Percentiles rank a stretch among this genome's conserved stretches.
phyloP scores from a whole-genome alignment of 2,329 filamentous ascomycete genomes.

The Pseudogymnoascus sp. region DNA sequence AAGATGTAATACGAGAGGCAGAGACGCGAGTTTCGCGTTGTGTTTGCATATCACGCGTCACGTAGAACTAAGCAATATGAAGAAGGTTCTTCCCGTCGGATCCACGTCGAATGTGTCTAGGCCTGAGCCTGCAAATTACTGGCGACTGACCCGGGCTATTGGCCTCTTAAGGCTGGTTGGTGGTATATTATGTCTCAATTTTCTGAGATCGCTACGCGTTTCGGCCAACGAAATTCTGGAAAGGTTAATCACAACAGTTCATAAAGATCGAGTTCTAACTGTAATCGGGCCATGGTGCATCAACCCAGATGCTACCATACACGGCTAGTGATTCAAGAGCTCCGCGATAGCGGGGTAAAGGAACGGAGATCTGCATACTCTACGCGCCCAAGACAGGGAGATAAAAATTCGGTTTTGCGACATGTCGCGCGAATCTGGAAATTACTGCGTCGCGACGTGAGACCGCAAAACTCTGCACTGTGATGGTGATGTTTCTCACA shows the following conservation, averaged over 20 bases:
- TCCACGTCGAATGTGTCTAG: not conserved
- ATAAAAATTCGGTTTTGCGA: not conserved
- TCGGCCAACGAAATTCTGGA: not conserved
- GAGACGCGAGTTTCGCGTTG: not conserved
- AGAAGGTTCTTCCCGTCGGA: not conserved
- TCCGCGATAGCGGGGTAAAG: not conserved
- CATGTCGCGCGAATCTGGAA: not conserved
- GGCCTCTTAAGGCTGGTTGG: not conserved
- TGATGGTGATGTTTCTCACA: conserved; percentile 1
- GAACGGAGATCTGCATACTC: not conserved
- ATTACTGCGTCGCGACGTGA: not conserved
- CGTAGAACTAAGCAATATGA: not conserved
- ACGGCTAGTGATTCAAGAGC: not conserved
- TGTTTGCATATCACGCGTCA: conserved; percentile 3
- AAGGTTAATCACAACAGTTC: not conserved
- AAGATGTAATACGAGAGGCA: not conserved
- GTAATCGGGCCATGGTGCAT: not conserved
- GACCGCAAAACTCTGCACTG: not conserved
- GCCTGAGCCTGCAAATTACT: not conserved
- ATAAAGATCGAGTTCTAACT: not conserved
- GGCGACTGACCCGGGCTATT: not conserved
- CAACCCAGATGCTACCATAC: not conserved
- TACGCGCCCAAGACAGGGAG: not conserved
- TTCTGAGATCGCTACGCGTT: not conserved
- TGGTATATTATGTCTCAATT: not conserved